Percentiles rank a stretch among this genome's conserved stretches.
Conservation (phyloP, 2,329 filamentous ascomycete genomes). For the Pestalotiopsis fici region DNA sequence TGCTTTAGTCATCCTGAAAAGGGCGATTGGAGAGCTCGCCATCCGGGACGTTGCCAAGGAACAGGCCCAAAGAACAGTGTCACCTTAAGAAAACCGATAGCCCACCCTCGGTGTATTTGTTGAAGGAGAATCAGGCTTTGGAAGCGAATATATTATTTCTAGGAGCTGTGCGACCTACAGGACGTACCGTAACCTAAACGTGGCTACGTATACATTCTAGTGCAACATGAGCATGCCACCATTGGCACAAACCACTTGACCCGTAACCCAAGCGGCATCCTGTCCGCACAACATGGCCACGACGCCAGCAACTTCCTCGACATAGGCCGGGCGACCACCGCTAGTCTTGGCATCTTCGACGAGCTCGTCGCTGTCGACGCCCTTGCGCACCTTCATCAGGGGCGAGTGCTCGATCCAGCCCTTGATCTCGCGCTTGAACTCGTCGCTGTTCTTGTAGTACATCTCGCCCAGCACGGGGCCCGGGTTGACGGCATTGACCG, state of each 20-base stretch:
- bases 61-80: too few relatives aligned
- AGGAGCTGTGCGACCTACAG: too few relatives aligned
- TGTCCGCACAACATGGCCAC: slow-evolving; percentile 74
- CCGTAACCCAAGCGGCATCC: slow-evolving; percentile 77
- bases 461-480: slow-evolving; percentile 56
- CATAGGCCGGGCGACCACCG: slow-evolving; percentile 63
- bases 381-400: slow-evolving; percentile 59
- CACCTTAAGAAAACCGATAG: too few relatives aligned
- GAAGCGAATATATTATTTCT: too few relatives aligned
- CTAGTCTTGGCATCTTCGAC: slow-evolving; percentile 58
- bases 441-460: slow-evolving; percentile 45
- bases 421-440: slow-evolving; percentile 42
- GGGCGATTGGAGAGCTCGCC: too few relatives aligned
- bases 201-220: too few relatives aligned
- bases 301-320: slow-evolving; percentile 72
- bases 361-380: slow-evolving; percentile 62
- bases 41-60: too few relatives aligned
- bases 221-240: slow-evolving; percentile 50
- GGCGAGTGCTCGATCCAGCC: slow-evolving; percentile 56
- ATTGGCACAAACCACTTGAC: slow-evolving; percentile 78
- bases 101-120: too few relatives aligned
- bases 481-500: slow-evolving; percentile 60
- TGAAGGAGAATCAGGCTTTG: too few relatives aligned
- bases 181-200: too few relatives aligned
- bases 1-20: too few relatives aligned